These are phyloP conservation scores for Cronartium quercuum DNA, from an alignment of 1,284 basidiomycete species.

Conservation along the genomic window DNA sequence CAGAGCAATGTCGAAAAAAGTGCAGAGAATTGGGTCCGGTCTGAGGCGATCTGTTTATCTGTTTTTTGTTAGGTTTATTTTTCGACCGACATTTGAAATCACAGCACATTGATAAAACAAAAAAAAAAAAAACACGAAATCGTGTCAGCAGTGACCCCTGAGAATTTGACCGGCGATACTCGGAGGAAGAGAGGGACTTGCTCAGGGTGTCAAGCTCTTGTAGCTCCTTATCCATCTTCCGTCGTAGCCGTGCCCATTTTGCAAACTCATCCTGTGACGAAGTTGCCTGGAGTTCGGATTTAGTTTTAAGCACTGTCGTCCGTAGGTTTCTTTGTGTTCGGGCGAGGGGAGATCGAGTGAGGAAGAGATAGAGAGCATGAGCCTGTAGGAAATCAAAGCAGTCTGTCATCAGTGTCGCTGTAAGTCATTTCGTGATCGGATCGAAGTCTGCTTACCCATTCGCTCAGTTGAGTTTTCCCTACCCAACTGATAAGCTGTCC, in stretches of 20 bases:
- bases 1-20: constrained; percentile 70
- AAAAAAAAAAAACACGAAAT: no score
- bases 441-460: constrained; percentile 61
- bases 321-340: constrained; percentile 65
- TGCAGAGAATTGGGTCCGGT: constrained; percentile 63
- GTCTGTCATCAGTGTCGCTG: no score
- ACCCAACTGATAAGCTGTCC: constrained; percentile 79
- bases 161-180: no score
- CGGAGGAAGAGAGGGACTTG: constrained; percentile 39
- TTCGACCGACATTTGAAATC: no score
- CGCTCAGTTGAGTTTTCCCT: constrained; percentile 71
- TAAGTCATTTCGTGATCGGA: no score
- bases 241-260: constrained; percentile 90
- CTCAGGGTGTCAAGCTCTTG: constrained; percentile 83
- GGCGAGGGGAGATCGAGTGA: constrained; percentile 54
- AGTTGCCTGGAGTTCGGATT: constrained; percentile 78
- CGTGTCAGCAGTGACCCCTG: no score
- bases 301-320: constrained; percentile 66
- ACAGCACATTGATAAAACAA: no score
- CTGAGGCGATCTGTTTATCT: constrained; percentile 65
- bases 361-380: constrained; percentile 39
- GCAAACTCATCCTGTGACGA: constrained; percentile 96
- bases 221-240: constrained; percentile 87
- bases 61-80: constrained; percentile 20
- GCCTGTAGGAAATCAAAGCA: constrained; percentile 38